Conservation (phyloP, 1,284 basidiomycete genomes). For the Rhodotorula sp. region DNA sequence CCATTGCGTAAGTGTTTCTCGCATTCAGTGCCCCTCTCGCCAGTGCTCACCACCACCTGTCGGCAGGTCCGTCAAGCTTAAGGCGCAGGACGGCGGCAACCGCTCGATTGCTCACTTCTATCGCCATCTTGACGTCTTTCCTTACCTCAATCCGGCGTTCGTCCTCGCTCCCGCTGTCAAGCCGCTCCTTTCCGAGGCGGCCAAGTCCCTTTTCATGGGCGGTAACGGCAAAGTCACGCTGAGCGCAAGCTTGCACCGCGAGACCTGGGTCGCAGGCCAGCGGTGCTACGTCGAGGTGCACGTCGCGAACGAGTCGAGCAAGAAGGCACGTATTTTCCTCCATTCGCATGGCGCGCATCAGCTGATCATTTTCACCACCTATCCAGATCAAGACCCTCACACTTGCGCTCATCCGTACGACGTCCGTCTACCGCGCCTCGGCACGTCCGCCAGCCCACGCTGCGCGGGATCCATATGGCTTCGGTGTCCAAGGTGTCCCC, state of each 20-base stretch:
- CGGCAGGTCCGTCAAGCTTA: conserved; percentile 71
- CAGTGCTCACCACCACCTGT: conserved; percentile 19
- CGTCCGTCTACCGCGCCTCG: conserved; percentile 64
- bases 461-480: background rate
- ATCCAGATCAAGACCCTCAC: conserved; percentile 64
- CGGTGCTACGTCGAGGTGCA: conserved; percentile 70
- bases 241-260: conserved; percentile 70
- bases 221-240: conserved; percentile 71
- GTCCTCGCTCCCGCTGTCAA: conserved; percentile 65
- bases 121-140: conserved; percentile 78
- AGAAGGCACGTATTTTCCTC: conserved; percentile 52
- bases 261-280: conserved; percentile 84
- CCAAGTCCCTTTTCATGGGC: conserved; percentile 63
- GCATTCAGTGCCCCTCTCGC: conserved; percentile 7
- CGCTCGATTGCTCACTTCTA: conserved; percentile 91
- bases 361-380: no score
- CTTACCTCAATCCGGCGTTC: conserved; percentile 67
- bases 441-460: conserved; percentile 53
- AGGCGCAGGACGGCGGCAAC: conserved; percentile 63
- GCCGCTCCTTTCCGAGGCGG: conserved; percentile 64
- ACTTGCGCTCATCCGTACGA: conserved; percentile 70
- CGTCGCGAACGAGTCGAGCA: conserved; percentile 73
- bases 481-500: conserved; percentile 47
- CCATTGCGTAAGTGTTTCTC: conserved; percentile 65
- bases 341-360: no score